Evolutionary conservation across 2,329 filamentous ascomycete genomes (phyloP).

Genomic region (Salinomyces thailandicus): DNA sequence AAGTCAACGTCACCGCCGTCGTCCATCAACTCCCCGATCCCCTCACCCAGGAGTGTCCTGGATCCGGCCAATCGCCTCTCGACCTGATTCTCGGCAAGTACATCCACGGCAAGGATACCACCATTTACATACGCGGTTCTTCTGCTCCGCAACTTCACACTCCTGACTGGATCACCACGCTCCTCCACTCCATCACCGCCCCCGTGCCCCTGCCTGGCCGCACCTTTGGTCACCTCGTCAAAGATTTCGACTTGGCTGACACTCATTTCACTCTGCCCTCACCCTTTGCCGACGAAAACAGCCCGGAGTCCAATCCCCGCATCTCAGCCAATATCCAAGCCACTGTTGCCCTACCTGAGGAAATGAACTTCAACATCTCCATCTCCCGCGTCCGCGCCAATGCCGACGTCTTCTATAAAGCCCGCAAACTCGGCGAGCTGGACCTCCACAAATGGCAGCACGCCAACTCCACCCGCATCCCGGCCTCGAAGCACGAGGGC

Average conservation of each 20-base stretch:
- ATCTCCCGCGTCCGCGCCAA: slow-evolving; percentile 66
- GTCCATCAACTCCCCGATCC: slow-evolving; percentile 63
- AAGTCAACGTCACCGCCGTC: slow-evolving; percentile 59
- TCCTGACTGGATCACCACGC: slow-evolving; percentile 70
- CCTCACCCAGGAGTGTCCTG: slow-evolving; percentile 63
- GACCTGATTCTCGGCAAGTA: slow-evolving; percentile 74
- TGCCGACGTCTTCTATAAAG: slow-evolving; percentile 71
- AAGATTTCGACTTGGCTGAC: slow-evolving; percentile 75
- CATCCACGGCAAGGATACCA: slow-evolving; percentile 67
- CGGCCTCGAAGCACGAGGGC: slow-evolving; percentile 42
- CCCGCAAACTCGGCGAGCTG: slow-evolving; percentile 67
- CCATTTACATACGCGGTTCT: slow-evolving; percentile 73
- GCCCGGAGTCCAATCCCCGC: slow-evolving; percentile 61
- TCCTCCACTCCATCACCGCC: slow-evolving; percentile 71
- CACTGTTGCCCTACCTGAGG: slow-evolving; percentile 64
- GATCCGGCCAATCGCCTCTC: slow-evolving; percentile 68
- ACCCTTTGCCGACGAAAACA: slow-evolving; percentile 63
- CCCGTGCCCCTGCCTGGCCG: slow-evolving; percentile 76
- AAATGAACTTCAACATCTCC: slow-evolving; percentile 76
- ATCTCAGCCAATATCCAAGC: slow-evolving; percentile 78
- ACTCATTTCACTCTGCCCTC: slow-evolving; percentile 80
- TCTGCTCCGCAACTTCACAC: slow-evolving; percentile 51
- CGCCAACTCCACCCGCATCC: slow-evolving; percentile 66
- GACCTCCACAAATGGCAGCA: slow-evolving; percentile 72
- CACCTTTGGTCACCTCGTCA: slow-evolving; percentile 71